These are phyloP conservation scores for Dothideomycetidae sp. DNA, from an alignment of 2,329 filamentous ascomycete genomes.

Conservation along the genomic window DNA sequence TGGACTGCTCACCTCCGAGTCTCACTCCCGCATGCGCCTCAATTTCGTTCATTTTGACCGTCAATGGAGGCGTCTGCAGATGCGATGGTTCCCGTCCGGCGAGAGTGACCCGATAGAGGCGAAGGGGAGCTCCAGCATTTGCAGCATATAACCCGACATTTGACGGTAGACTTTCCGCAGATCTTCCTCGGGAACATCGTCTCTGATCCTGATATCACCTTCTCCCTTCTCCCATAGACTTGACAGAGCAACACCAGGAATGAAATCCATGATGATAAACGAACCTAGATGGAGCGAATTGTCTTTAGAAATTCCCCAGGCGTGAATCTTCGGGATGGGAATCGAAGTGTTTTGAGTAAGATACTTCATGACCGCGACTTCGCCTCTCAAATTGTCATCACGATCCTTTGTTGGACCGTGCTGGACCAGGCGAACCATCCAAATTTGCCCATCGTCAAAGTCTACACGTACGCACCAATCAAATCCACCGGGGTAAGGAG, in stretches of 20 bases:
- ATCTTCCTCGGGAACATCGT: constrained; percentile 5
- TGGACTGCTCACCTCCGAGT: constrained; percentile 2
- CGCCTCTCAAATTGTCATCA: constrained; percentile 12
- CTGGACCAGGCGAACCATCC: constrained; percentile 11
- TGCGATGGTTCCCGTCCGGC: too few species aligned
- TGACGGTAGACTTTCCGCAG: constrained; percentile 9
- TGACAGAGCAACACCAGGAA: constrained; percentile 9
- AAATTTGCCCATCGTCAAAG: constrained; percentile 9
- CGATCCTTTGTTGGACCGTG: constrained; percentile 9
- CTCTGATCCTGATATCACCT: background rate
- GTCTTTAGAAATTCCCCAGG: constrained; percentile 11
- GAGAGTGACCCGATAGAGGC: constrained; percentile 10
- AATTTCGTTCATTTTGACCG: constrained; percentile 11
- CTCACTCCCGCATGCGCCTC: constrained; percentile 6
- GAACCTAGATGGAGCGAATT: constrained; percentile 11
- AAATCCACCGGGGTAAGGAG: constrained; percentile 1
- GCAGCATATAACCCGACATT: constrained; percentile 10
- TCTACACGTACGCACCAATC: constrained; percentile 18
- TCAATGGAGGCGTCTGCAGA: too few species aligned
- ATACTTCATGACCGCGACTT: constrained; percentile 11
- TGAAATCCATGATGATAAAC: constrained; percentile 11
- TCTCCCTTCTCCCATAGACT: background rate
- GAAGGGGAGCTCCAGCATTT: constrained; percentile 13
- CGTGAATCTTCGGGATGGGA: constrained; percentile 11
- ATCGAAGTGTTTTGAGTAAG: constrained; percentile 11